Percentiles rank a stretch among this genome's conserved stretches.
Conservation (phyloP, 441 rosid genomes). For the Syzygium syzygioides region DNA sequence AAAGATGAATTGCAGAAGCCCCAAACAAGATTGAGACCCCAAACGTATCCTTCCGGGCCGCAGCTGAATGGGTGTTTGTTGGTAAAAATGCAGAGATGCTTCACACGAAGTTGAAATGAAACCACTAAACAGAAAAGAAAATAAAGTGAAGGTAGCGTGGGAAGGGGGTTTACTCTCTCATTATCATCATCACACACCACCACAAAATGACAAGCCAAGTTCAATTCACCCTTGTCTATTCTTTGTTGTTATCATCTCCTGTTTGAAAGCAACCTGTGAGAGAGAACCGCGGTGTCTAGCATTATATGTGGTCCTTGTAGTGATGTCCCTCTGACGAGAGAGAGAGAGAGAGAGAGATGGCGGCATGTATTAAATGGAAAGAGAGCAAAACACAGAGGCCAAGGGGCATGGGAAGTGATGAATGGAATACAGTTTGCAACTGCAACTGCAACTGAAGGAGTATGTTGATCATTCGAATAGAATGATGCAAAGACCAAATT, state of each 20-base stretch:
- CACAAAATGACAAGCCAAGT: background rate
- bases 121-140: background rate
- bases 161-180: background rate
- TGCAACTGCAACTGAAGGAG: background rate
- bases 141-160: background rate
- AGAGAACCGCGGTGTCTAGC: background rate
- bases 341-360: background rate
- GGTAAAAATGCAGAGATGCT: background rate
- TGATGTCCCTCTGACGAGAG: background rate
- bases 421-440: background rate
- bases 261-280: background rate
- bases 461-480: background rate
- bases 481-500: background rate
- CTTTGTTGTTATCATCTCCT: background rate
- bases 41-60: background rate
- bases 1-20: background rate
- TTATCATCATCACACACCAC: background rate
- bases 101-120: background rate
- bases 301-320: background rate
- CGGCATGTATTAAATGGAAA: background rate
- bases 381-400: background rate
- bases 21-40: background rate
- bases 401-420: background rate
- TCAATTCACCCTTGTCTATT: background rate
- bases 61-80: background rate